phyloP scores from a whole-genome alignment of 495 filamentous ascomycete genomes.

The Hypoxylon intermedium region DNA sequence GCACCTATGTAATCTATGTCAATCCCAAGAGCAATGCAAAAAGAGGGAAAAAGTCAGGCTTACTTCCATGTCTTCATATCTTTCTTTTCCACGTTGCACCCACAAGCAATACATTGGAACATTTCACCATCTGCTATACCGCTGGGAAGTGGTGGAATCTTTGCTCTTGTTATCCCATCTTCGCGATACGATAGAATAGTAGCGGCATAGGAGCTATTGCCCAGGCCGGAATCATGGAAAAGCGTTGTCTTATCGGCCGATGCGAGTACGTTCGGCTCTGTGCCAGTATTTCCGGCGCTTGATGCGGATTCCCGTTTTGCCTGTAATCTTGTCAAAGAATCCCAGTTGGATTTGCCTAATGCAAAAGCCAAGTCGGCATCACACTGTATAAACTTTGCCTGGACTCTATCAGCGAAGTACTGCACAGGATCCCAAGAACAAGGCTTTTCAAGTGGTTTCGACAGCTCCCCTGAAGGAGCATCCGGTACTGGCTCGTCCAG shows the following conservation, averaged over 20 bases:
- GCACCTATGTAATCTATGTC: not conserved
- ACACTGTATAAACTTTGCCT: conserved; percentile 11
- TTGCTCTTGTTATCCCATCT: conserved; percentile 3
- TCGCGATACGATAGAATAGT: conserved; percentile 15
- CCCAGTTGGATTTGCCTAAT: conserved; percentile 15
- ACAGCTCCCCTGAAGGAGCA: not conserved
- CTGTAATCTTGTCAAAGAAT: conserved; percentile 4
- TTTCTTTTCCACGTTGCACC: not conserved
- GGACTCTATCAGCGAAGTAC: conserved; percentile 17
- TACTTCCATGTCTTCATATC: conserved; percentile 29
- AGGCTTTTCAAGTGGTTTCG: not conserved
- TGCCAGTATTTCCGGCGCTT: not conserved
- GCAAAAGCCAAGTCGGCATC: conserved; percentile 1
- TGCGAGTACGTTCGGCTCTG: not conserved
- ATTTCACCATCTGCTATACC: conserved; percentile 1
- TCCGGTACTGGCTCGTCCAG: conserved; percentile 18
- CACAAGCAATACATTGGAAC: conserved; percentile 29
- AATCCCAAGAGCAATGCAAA: not conserved
- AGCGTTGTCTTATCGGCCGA: not conserved
- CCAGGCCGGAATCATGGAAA: conserved; percentile 23
- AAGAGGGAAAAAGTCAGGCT: not conserved
- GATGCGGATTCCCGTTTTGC: not conserved
- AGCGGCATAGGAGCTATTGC: conserved; percentile 10
- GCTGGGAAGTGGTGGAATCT: conserved; percentile 22
- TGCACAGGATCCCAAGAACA: conserved; percentile 13